Conservation (phyloP, 2,329 filamentous ascomycete species). For the Chaetomiaceae sp. region DNA sequence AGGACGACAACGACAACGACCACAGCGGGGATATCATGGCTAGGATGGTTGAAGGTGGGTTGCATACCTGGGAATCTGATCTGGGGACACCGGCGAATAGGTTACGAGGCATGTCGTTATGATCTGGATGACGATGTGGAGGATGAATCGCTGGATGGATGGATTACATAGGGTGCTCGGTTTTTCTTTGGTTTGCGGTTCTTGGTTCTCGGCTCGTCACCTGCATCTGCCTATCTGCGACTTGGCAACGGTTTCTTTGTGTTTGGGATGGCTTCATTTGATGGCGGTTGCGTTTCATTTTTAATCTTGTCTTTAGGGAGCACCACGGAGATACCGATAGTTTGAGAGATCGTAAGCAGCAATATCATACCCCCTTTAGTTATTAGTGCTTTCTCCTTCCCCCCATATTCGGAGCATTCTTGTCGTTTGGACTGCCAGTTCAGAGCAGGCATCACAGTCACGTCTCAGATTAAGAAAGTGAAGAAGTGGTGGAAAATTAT, state of each 20-base stretch:
- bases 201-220: background rate
- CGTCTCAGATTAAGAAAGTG: too few species aligned
- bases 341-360: constrained; percentile 2
- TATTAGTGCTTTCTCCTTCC: too few species aligned
- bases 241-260: constrained; percentile 1
- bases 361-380: background rate
- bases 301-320: too few species aligned
- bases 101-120: constrained; percentile 8
- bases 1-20: too few species aligned
- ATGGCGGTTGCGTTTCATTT: background rate
- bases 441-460: too few species aligned
- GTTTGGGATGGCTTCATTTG: background rate
- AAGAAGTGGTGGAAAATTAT: too few species aligned
- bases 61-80: too few species aligned
- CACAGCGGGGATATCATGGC: background rate
- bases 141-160: too few species aligned
- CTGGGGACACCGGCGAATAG: background rate
- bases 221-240: too few species aligned
- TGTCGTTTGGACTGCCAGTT: too few species aligned
- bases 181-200: background rate
- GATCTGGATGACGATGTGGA: background rate
- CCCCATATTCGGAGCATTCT: too few species aligned
- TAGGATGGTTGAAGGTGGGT: background rate
- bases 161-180: too few species aligned
- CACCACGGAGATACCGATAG: constrained; percentile 2